Evolutionary conservation across 108 stramenopile species (phyloP).

Genomic region (Cylindrotheca closterium): DNA sequence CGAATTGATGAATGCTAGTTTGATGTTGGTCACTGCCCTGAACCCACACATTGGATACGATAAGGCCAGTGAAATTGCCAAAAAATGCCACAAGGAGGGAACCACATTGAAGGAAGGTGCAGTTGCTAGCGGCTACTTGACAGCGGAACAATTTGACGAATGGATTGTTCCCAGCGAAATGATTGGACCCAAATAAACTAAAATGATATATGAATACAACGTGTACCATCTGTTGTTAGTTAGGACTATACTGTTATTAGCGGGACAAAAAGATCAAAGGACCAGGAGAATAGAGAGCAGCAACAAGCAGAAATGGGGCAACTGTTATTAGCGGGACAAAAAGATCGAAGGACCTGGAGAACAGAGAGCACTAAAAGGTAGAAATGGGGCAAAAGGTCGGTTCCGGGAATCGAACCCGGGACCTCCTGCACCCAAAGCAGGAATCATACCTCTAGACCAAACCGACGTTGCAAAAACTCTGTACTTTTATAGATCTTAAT

Average conservation of each 20-base stretch:
- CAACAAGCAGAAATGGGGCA: too few relatives aligned
- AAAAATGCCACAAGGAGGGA: slow-evolving; percentile 94
- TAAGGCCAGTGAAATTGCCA: slow-evolving; percentile 95
- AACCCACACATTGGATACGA: slow-evolving; percentile 99
- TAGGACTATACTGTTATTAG: too few relatives aligned
- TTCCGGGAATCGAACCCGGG: slow-evolving; percentile 90
- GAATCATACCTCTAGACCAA: slow-evolving; percentile 83
- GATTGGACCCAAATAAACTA: slow-evolving; percentile 84
- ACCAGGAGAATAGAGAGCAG: not conserved
- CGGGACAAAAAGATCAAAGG: too few relatives aligned
- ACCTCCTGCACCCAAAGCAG: slow-evolving; percentile 85
- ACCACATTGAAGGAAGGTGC: slow-evolving; percentile 91
- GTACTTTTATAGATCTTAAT: too few relatives aligned
- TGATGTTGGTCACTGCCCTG: slow-evolving; percentile 98
- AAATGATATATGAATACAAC: not conserved
- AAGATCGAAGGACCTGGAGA: too few relatives aligned
- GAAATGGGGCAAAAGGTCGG: too few relatives aligned
- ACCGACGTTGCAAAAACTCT: too few relatives aligned
- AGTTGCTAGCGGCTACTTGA: slow-evolving; percentile 85
- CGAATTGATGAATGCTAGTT: slow-evolving; percentile 80
- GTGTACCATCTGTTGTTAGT: too few relatives aligned
- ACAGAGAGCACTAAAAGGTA: too few relatives aligned
- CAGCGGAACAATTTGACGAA: slow-evolving; percentile 93
- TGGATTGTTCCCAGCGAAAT: slow-evolving; percentile 96
- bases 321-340: too few relatives aligned